Base-by-base conservation (phyloP, 768 basidiomycete genomes). In the Xerocomellus chrysenteron region DNA sequence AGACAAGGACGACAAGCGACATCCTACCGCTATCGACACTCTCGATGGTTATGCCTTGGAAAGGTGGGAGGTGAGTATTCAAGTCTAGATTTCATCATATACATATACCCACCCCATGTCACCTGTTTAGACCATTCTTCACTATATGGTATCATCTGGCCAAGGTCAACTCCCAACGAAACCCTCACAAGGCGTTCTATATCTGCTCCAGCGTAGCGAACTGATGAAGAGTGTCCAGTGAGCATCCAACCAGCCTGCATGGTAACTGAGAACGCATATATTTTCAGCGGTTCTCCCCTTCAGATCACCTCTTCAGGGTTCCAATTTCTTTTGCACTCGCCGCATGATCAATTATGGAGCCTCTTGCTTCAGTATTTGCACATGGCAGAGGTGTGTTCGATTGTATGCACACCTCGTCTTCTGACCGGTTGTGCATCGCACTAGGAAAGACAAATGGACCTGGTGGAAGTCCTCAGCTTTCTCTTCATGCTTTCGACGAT, bases 401-500 rank as follows among this genome's bases (percentile, higher is more conserved):
- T 21, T 13, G 13, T 47, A 32, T 42, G 46, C 41, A 33, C 42
- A 51, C n/a, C 12, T 57, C 53, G 33, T 60, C 55, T 21, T 35
- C 42, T 62, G 65, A 61, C 54, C 37, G 39, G 56, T 64, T 60
- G 43, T 46, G 47, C 1, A 28, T 39, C 19, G 54, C 58, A 43
- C 33, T 68, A 93, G 89, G 87, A 91, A 75, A 82, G 92, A 54
- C 82, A 86, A 66, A 92, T 94, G 86, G 95, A 96, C 72, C 78
- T 95, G 0, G 92, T 98, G 10, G 92, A 96, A 69, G 90, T 97
- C 10, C 79, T 98, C 53, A 88, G 89, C 61, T 94, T 98, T 73
- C 79, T 98, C 47, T 94, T 98, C 78, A 97, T 98, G 89, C 79
- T 99, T 57, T 94, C 94, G 2, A 97, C 92, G 4, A 94, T 95